phyloP scores from a whole-genome alignment of 2,329 filamentous ascomycete species.

The Xylariaceae sp. region DNA sequence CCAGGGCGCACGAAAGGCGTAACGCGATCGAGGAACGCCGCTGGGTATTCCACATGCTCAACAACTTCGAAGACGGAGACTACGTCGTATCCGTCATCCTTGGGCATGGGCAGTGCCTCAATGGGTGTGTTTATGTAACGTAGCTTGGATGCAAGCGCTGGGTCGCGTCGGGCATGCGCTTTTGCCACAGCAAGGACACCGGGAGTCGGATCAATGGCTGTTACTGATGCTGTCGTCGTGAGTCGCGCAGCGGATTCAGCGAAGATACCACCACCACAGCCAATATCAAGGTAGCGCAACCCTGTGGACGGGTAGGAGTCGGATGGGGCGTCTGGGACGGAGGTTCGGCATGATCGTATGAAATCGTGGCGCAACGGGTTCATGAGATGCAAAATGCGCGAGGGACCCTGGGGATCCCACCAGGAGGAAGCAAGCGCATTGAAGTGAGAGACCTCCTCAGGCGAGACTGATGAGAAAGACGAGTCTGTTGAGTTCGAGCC shows the following conservation, averaged over 20 bases:
- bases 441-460: constrained; percentile 89
- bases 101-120: constrained; percentile 56
- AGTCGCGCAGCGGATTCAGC: constrained; percentile 78
- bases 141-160: constrained; percentile 57
- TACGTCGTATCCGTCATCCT: constrained; percentile 60
- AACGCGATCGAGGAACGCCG: constrained; percentile 65
- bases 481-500: constrained; percentile 21
- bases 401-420: constrained; percentile 96
- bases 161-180: constrained; percentile 70
- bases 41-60: constrained; percentile 79
- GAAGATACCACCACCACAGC: constrained; percentile 95
- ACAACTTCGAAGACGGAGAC: constrained; percentile 91
- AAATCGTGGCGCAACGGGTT: constrained; percentile 95
- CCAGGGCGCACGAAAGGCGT: constrained; percentile 77
- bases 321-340: constrained; percentile 41
- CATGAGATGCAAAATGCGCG: constrained; percentile 91
- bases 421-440: constrained; percentile 85
- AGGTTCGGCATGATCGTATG: constrained; percentile 65
- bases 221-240: constrained; percentile 56
- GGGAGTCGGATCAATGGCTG: constrained; percentile 72
- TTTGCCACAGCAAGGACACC: constrained; percentile 70
- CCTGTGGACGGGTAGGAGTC: constrained; percentile 31
- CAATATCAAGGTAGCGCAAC: constrained; percentile 79
- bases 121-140: constrained; percentile 71
- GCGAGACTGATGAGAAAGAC: constrained; percentile 70